Conservation (phyloP, 768 basidiomycete genomes). For the Amanita molliuscula region DNA sequence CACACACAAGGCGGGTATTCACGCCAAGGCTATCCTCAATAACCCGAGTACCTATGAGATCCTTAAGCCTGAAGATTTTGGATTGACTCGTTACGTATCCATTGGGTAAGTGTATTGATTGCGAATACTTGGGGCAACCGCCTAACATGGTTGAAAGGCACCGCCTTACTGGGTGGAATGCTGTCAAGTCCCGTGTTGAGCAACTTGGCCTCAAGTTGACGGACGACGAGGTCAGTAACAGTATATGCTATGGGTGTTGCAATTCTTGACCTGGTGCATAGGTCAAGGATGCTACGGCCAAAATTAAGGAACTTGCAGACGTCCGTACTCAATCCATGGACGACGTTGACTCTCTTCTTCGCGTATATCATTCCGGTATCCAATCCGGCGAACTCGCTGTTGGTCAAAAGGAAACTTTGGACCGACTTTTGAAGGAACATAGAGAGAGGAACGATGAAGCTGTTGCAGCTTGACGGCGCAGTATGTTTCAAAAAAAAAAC, state of each 20-base stretch:
- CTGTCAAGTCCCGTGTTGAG: constrained; percentile 98
- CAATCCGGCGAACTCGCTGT: constrained; percentile 86
- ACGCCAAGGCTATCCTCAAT: constrained; percentile 99
- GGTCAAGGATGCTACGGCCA: constrained; percentile 97
- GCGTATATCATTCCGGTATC: constrained; percentile 93
- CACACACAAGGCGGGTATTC: constrained; percentile 99
- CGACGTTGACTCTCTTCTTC: constrained; percentile 93
- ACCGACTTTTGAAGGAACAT: constrained; percentile 77
- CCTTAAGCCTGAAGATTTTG: constrained; percentile 98
- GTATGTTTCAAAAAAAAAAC: not conserved
- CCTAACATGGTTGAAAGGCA: constrained; percentile 38
- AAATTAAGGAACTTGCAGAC: constrained; percentile 99
- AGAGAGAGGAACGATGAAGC: constrained; percentile 25
- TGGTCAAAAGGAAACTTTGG: constrained; percentile 88
- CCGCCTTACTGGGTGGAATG: constrained; percentile 97
- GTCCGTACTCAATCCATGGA: constrained; percentile 99
- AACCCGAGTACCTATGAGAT: constrained; percentile 99
- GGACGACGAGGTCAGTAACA: constrained; percentile 69
- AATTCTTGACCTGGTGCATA: constrained; percentile 16
- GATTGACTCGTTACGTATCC: constrained; percentile 93
- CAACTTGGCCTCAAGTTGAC: constrained; percentile 85
- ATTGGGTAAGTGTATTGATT: constrained; percentile 54
- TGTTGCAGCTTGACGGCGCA: constrained; percentile 5
- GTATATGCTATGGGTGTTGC: constrained; percentile 1
- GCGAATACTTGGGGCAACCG: not conserved